These are phyloP conservation scores for Tolypocladium capitatum DNA, from an alignment of 2,329 filamentous ascomycete genomes.

Conservation along the genomic window DNA sequence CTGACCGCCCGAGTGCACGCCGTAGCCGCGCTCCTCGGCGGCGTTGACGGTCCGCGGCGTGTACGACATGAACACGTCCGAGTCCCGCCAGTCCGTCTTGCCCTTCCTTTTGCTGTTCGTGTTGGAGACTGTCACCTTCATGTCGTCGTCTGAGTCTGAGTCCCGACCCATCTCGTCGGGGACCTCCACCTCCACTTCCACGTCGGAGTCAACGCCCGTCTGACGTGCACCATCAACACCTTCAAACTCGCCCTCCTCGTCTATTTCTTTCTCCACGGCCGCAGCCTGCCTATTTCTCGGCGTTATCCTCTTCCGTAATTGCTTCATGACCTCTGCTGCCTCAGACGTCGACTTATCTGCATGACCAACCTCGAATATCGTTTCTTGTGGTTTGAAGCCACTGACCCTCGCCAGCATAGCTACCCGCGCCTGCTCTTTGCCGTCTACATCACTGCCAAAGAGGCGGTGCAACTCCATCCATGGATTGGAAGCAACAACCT, in stretches of 20 bases:
- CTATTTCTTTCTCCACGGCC: slow-evolving; percentile 24
- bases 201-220: slow-evolving; percentile 13
- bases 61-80: slow-evolving; percentile 95
- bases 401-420: slow-evolving; percentile 83
- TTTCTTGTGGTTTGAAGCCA: slow-evolving; percentile 79
- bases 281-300: slow-evolving; percentile 34
- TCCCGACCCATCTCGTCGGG: slow-evolving; percentile 34
- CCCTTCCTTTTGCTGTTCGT: slow-evolving; percentile 33
- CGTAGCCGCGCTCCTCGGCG: slow-evolving; percentile 84
- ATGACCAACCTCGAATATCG: slow-evolving; percentile 87
- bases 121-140: slow-evolving; percentile 60
- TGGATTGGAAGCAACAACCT: slow-evolving; percentile 54
- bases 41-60: slow-evolving; percentile 67
- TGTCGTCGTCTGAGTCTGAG: slow-evolving; percentile 49
- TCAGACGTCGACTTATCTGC: slow-evolving; percentile 51
- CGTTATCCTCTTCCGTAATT: slow-evolving; percentile 55
- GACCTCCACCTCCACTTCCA: slow-evolving; percentile 25
- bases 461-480: slow-evolving; percentile 69
- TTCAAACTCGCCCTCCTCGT: slow-evolving; percentile 16
- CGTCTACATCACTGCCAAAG: slow-evolving; percentile 57
- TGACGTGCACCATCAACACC: slow-evolving; percentile 6
- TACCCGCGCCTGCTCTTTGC: slow-evolving; percentile 58
- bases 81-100: slow-evolving; percentile 60
- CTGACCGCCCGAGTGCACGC: slow-evolving; percentile 72
- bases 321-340: slow-evolving; percentile 64